Conservation (phyloP, 1,139 yeast genomes). For the Meyerozyma smithsonii region DNA sequence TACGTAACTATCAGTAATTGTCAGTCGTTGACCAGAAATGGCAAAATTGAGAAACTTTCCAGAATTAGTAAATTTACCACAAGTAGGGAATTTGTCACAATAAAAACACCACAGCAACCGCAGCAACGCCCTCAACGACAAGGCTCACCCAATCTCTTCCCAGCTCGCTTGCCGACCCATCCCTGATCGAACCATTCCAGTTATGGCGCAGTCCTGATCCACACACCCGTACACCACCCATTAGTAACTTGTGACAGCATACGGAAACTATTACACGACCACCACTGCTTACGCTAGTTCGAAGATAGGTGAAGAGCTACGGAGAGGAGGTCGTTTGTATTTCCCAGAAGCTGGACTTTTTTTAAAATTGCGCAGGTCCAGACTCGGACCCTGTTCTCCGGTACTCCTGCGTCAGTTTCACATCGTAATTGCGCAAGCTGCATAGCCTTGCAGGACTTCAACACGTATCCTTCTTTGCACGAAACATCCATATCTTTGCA, state of each 20-base stretch:
- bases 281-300: too few species aligned
- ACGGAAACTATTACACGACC: not conserved
- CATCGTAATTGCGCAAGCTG: not conserved
- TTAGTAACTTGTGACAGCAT: not conserved
- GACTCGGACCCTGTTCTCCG: too few species aligned
- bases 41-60: not conserved
- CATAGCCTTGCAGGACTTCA: not conserved
- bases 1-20: too few species aligned
- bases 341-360: too few species aligned
- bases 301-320: too few species aligned
- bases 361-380: too few species aligned
- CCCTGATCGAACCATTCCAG: not conserved
- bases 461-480: too few species aligned
- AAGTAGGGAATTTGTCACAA: too few species aligned
- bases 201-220: not conserved
- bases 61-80: not conserved
- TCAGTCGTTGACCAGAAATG: too few species aligned
- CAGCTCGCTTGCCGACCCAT: not conserved
- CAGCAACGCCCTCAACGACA: not conserved
- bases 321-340: too few species aligned
- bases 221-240: not conserved
- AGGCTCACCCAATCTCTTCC: too few species aligned
- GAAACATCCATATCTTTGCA: not conserved
- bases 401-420: not conserved
- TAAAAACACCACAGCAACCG: too few species aligned